Conservation (phyloP, 306 rosid genomes). For the Erythrophleum fordii region DNA sequence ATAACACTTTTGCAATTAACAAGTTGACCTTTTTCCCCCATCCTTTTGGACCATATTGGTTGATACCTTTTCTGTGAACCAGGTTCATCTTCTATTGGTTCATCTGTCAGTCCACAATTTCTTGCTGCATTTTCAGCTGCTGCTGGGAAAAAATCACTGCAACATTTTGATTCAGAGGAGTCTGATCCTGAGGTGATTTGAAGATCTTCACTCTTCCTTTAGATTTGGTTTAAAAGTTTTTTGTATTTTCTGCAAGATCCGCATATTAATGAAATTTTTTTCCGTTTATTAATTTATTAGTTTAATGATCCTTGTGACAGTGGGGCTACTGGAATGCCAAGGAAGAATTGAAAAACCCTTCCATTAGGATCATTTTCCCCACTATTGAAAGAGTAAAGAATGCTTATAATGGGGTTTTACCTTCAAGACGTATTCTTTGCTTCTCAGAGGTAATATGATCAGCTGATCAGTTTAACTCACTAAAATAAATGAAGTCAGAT, state of each 20-base stretch:
- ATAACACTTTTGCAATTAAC: slow-evolving; percentile 16
- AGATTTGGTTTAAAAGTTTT: slow-evolving; percentile 28
- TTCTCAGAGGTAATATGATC: slow-evolving; percentile 70
- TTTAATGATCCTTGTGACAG: slow-evolving; percentile 51
- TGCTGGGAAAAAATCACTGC: slow-evolving; percentile 72
- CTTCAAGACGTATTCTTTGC: slow-evolving; percentile 78
- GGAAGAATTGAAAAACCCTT: slow-evolving; percentile 70
- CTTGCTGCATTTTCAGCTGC: slow-evolving; percentile 81
- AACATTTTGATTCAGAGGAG: slow-evolving; percentile 76
- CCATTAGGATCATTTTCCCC: slow-evolving; percentile 72
- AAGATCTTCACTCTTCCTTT: slow-evolving; percentile 18
- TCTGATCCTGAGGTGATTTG: slow-evolving; percentile 79
- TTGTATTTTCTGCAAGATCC: slow-evolving; percentile 30
- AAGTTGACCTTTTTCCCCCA: not conserved
- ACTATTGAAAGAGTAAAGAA: slow-evolving; percentile 74
- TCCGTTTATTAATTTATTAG: slow-evolving; percentile 30
- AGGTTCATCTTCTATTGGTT: slow-evolving; percentile 86
- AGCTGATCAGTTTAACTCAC: slow-evolving; percentile 20
- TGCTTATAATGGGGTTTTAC: slow-evolving; percentile 58
- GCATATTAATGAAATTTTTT: slow-evolving; percentile 14
- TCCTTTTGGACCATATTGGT: slow-evolving; percentile 31
- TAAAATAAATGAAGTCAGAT: slow-evolving; percentile 18
- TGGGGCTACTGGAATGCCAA: slow-evolving; percentile 86
- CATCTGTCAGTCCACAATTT: slow-evolving; percentile 65
- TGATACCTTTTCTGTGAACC: slow-evolving; percentile 34